Percentiles rank a stretch among this genome's conserved stretches.
These are phyloP conservation scores for Blastobotrys buckinghamii DNA, from an alignment of 1,139 yeast genomes.

Conservation along the genomic window DNA sequence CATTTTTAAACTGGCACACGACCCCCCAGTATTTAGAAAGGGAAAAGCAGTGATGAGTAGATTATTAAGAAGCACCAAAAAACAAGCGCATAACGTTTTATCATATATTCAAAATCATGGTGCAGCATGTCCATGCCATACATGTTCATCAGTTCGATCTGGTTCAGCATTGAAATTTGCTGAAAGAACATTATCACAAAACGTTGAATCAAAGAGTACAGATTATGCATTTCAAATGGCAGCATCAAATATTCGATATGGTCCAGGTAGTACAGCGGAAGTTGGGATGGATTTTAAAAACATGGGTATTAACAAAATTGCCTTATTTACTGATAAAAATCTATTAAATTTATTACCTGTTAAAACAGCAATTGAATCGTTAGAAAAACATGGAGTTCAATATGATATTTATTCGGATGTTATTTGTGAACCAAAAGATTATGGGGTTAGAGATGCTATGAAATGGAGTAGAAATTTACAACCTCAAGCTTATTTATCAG, in stretches of 20 bases:
- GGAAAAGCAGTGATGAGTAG: not conserved
- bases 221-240: slow-evolving; percentile 41
- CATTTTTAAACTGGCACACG: too few relatives aligned
- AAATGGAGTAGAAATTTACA: slow-evolving; percentile 34
- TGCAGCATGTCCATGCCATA: slow-evolving; percentile 33
- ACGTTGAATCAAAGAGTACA: slow-evolving; percentile 19
- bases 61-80: slow-evolving; percentile 8
- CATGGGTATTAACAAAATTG: slow-evolving; percentile 32
- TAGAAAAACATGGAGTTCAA: slow-evolving; percentile 34
- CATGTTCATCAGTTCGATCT: slow-evolving; percentile 23
- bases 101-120: slow-evolving; percentile 31
- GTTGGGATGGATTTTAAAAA: slow-evolving; percentile 38
- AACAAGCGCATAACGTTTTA: slow-evolving; percentile 22
- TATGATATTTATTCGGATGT: slow-evolving; percentile 37
- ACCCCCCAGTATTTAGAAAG: too few relatives aligned
- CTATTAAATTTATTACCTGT: slow-evolving; percentile 31
- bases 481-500: slow-evolving; percentile 38
- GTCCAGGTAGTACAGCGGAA: slow-evolving; percentile 37
- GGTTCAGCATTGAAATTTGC: slow-evolving; percentile 14
- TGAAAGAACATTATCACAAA: slow-evolving; percentile 17
- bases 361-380: slow-evolving; percentile 31
- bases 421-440: slow-evolving; percentile 38
- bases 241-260: slow-evolving; percentile 37
- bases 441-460: slow-evolving; percentile 36
- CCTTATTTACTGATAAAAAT: slow-evolving; percentile 32